Evolutionary conservation across 1,284 basidiomycete species (phyloP).

Genomic region (Anthracocystis setariae): DNA sequence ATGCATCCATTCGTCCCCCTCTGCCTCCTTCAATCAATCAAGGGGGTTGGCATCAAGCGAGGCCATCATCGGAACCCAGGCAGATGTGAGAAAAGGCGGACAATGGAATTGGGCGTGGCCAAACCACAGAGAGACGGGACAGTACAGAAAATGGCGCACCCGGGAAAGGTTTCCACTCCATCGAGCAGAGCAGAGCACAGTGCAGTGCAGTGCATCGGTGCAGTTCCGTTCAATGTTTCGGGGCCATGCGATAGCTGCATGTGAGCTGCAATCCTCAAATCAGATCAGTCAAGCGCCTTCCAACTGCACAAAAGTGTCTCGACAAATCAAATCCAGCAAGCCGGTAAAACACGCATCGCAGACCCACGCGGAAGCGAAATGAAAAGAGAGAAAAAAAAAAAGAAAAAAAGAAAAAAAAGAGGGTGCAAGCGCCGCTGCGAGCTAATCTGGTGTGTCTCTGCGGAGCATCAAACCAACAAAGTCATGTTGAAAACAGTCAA

Average conservation of each 20-base stretch:
- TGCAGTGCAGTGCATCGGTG: no score
- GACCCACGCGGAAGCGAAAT: neutral
- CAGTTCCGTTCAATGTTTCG: neutral
- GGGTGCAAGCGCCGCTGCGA: neutral
- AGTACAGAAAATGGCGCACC: neutral
- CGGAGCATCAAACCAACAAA: no score
- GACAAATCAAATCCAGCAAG: neutral
- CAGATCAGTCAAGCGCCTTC: neutral
- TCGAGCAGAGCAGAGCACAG: no score
- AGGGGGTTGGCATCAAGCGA: neutral
- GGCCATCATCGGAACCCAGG: neutral
- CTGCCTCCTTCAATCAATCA: no score
- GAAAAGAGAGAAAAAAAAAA: no score
- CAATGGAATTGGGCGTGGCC: conserved; percentile 9
- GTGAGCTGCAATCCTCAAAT: conserved; percentile 15
- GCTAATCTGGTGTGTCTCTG: neutral
- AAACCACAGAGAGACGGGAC: neutral
- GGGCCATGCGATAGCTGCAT: conserved; percentile 1
- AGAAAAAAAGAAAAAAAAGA: no score
- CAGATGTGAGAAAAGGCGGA: conserved; percentile 1
- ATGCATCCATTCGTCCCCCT: no score
- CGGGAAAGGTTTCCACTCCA: neutral
- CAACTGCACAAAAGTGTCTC: no score
- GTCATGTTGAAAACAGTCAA: neutral
- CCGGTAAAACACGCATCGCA: neutral